These are phyloP conservation scores for Pseudogymnoascus sp. DNA, from an alignment of 2,329 filamentous ascomycete species.

Conservation along the genomic window DNA sequence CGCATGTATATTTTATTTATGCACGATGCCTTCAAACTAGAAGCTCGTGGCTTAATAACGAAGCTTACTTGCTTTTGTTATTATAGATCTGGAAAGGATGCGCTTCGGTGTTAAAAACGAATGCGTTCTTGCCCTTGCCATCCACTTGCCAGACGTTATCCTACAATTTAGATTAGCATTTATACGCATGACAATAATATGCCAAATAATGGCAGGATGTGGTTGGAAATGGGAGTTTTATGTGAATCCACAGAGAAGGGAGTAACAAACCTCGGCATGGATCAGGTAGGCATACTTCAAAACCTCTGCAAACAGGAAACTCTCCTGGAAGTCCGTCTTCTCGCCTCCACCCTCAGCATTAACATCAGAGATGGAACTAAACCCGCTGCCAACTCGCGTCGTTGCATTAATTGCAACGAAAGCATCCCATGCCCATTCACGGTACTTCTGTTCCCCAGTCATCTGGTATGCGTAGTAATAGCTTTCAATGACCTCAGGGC, in stretches of 20 bases:
- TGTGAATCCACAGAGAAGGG: not conserved
- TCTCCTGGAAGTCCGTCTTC: constrained; percentile 67
- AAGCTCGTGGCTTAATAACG: not conserved
- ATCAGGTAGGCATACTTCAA: constrained; percentile 78
- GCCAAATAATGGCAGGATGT: constrained; percentile 1
- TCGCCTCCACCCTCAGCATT: constrained; percentile 52
- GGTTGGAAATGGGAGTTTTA: not conserved
- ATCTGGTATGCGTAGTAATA: constrained; percentile 81
- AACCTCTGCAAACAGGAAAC: constrained; percentile 81
- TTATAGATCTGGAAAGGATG: constrained; percentile 44
- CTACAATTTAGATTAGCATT: constrained; percentile 13
- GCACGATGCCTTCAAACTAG: not conserved
- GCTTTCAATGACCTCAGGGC: constrained; percentile 75
- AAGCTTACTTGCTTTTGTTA: not conserved
- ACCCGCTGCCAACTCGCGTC: constrained; percentile 57
- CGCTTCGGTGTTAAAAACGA: constrained; percentile 58
- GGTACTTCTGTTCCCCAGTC: constrained; percentile 66
- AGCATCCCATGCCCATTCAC: constrained; percentile 76
- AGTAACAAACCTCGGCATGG: constrained; percentile 23
- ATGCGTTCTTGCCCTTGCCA: constrained; percentile 40
- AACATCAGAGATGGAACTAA: constrained; percentile 56
- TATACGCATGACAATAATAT: not conserved
- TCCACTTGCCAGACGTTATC: constrained; percentile 44
- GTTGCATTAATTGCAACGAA: constrained; percentile 60
- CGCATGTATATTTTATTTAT: not conserved